phyloP scores from a whole-genome alignment of 108 stramenopile genomes.

The Hondaea fermentalgiana region DNA sequence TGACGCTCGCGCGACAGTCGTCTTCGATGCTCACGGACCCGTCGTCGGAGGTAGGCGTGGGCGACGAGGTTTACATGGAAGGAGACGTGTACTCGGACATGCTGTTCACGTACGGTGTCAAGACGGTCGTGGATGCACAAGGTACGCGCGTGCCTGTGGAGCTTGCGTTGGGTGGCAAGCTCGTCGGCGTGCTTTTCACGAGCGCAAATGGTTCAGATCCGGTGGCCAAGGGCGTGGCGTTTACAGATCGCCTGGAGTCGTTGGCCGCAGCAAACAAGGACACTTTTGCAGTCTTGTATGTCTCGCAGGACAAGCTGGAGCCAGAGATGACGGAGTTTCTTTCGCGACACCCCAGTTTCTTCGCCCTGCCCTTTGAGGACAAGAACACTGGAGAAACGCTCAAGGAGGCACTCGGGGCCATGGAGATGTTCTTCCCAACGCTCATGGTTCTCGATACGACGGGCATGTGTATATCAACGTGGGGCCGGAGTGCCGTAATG shows the following conservation, averaged over 20 bases:
- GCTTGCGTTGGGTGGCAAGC: background rate
- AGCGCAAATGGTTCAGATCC: background rate
- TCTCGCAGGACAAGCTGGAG: background rate
- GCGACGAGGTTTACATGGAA: background rate
- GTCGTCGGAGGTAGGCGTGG: background rate
- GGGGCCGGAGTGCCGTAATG: background rate
- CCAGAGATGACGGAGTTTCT: background rate
- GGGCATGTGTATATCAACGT: background rate
- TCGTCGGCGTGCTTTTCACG: constrained; percentile 1
- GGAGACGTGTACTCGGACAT: background rate
- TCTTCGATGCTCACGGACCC: background rate
- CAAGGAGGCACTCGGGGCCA: background rate
- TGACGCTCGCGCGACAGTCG: background rate
- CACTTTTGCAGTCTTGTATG: background rate
- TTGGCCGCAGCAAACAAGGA: background rate
- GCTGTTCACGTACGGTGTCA: background rate
- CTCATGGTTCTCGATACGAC: background rate
- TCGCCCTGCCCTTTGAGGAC: background rate
- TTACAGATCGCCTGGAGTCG: background rate
- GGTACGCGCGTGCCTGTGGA: background rate
- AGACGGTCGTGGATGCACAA: background rate
- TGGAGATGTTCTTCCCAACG: background rate
- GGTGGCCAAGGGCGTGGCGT: background rate
- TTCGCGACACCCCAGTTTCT: background rate
- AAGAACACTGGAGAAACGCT: background rate